Evolutionary conservation across 768 basidiomycete genomes (phyloP).

Genomic region (Phylloporus arenicola): DNA sequence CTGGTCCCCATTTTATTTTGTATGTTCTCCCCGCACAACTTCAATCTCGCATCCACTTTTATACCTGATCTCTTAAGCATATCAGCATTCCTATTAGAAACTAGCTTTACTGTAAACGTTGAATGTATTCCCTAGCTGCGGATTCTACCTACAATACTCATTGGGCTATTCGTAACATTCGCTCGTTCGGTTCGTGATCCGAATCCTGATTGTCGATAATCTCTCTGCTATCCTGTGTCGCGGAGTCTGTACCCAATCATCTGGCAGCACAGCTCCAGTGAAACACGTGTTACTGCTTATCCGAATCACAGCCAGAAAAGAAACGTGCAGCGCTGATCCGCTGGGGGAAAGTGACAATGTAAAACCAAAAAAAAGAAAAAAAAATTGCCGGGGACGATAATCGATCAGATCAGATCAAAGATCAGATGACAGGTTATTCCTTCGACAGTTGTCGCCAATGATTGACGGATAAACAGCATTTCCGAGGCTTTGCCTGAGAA

Average conservation of each 20-base stretch:
- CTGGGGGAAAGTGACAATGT: not conserved
- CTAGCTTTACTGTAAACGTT: slow-evolving; percentile 20
- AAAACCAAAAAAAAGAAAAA: not conserved
- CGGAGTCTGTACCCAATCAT: not conserved
- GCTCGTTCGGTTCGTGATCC: not conserved
- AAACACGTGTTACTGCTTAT: not conserved
- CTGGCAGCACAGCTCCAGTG: not conserved
- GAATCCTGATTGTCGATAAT: not conserved
- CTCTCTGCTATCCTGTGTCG: not conserved
- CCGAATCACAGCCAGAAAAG: not conserved
- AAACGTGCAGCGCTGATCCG: not conserved
- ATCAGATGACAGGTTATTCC: not conserved
- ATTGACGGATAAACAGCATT: not conserved
- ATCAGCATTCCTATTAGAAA: slow-evolving; percentile 25
- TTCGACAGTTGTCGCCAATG: not conserved
- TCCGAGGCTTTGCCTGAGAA: not conserved
- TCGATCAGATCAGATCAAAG: too few species aligned
- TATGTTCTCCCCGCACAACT: slow-evolving; percentile 4
- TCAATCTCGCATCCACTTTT: slow-evolving; percentile 12
- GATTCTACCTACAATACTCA: slow-evolving; percentile 20
- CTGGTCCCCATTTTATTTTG: slow-evolving; percentile 15
- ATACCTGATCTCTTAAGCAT: slow-evolving; percentile 21
- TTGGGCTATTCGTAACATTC: slow-evolving; percentile 12
- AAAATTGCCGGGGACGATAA: not conserved
- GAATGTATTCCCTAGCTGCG: slow-evolving; percentile 22